Conservation (phyloP, 2,329 filamentous ascomycete species). For the Sarocladiaceae sp. region DNA sequence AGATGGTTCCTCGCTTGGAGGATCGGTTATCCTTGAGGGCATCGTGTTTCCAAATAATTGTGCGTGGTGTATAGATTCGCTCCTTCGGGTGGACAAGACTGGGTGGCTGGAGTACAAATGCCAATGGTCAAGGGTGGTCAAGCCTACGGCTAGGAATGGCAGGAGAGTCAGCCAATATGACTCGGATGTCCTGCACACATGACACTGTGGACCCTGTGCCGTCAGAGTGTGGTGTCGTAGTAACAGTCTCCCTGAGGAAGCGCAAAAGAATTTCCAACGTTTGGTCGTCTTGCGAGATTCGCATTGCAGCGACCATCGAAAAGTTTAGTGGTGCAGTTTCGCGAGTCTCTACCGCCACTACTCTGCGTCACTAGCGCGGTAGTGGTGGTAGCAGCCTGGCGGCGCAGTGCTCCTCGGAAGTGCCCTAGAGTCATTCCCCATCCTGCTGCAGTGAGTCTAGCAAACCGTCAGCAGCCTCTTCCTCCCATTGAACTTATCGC, state of each 20-base stretch:
- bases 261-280: too few species aligned
- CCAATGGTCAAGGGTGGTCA: neutral
- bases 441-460: too few species aligned
- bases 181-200: neutral
- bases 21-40: slow-evolving; percentile 3
- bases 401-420: neutral
- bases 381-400: slow-evolving; percentile 9
- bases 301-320: too few species aligned
- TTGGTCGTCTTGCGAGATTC: too few species aligned
- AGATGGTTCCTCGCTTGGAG: neutral
- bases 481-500: too few species aligned
- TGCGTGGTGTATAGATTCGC: too few species aligned
- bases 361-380: too few species aligned
- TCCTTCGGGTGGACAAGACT: neutral
- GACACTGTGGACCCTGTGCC: too few species aligned
- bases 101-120: neutral
- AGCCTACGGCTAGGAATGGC: neutral
- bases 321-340: too few species aligned
- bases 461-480: neutral
- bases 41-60: slow-evolving; percentile 3
- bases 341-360: too few species aligned
- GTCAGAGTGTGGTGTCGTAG: too few species aligned
- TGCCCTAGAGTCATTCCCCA: slow-evolving; percentile 6
- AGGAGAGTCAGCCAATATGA: slow-evolving; percentile 4
- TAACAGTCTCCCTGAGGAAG: too few species aligned